Conservation (phyloP, 495 filamentous ascomycete genomes). For the Podospora australis region DNA sequence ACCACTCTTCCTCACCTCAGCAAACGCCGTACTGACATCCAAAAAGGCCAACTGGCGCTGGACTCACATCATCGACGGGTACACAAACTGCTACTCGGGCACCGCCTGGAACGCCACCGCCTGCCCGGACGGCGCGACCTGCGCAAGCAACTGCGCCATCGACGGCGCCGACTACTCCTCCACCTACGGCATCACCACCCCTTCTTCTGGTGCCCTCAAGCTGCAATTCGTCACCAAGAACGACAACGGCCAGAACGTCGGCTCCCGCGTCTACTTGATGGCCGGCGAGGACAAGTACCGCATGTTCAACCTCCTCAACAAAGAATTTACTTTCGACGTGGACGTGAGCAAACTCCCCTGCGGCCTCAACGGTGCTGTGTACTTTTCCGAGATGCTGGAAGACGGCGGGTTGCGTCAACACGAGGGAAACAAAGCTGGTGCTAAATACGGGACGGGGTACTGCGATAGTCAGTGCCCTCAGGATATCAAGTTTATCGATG, state of each 20-base stretch:
- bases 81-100: slow-evolving; percentile 61
- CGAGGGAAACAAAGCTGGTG: slow-evolving; percentile 56
- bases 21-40: not conserved
- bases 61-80: slow-evolving; percentile 48
- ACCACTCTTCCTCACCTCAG: not conserved
- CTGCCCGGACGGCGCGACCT: slow-evolving; percentile 49
- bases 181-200: slow-evolving; percentile 56
- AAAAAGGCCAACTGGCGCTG: slow-evolving; percentile 58
- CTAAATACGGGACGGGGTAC: slow-evolving; percentile 66
- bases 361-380: slow-evolving; percentile 65
- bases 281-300: slow-evolving; percentile 52
- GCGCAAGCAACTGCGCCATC: slow-evolving; percentile 53
- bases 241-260: slow-evolving; percentile 47
- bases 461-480: slow-evolving; percentile 63
- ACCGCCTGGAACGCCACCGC: slow-evolving; percentile 50
- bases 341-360: slow-evolving; percentile 61
- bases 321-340: slow-evolving; percentile 66
- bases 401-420: slow-evolving; percentile 52
- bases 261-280: slow-evolving; percentile 58
- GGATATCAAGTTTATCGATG: slow-evolving; percentile 66
- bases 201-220: slow-evolving; percentile 43
- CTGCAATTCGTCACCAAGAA: slow-evolving; percentile 54
- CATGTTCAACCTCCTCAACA: slow-evolving; percentile 56
- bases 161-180: slow-evolving; percentile 56
- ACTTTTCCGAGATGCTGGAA: slow-evolving; percentile 59